Percentiles rank a stretch among this genome's conserved stretches.
phyloP scores from a whole-genome alignment of 768 basidiomycete genomes.

The Tylopilus rubrobrunneus region DNA sequence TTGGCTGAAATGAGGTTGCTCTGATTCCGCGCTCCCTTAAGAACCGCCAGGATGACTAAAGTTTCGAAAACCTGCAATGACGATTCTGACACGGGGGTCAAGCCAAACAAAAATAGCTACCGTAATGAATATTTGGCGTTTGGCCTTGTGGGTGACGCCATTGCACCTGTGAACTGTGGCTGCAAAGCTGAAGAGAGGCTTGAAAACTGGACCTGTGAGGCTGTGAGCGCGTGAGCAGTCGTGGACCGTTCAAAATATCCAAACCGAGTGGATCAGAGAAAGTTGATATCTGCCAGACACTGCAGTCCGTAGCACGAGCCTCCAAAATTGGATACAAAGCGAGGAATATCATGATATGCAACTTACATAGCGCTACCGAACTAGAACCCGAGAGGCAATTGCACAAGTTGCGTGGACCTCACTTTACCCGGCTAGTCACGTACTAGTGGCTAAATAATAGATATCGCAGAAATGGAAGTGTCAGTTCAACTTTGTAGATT shows the following conservation, averaged over 20 bases:
- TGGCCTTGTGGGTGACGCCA: neutral
- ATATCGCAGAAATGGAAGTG: neutral
- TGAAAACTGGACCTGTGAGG: too few relatives aligned
- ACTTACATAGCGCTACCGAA: neutral
- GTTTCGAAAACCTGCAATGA: neutral
- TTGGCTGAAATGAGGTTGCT: neutral
- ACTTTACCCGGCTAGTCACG: neutral
- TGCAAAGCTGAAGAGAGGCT: too few relatives aligned
- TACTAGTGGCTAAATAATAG: neutral
- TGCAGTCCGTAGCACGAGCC: neutral
- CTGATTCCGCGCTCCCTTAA: neutral
- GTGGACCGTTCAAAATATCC: neutral
- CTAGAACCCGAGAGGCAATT: neutral
- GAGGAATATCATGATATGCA: neutral
- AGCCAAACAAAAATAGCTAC: neutral
- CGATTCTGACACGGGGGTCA: too few relatives aligned
- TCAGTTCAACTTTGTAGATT: neutral
- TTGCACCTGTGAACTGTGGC: too few relatives aligned
- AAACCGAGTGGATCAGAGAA: neutral
- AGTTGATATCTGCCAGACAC: neutral
- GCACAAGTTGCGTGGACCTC: neutral
- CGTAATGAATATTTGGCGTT: neutral
- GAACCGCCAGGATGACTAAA: neutral
- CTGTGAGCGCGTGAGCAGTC: neutral
- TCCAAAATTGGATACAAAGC: neutral